A percentile compares a stretch with the other conserved stretches of the same genome.
Evolutionary conservation across 129 eudicot species (phyloP).

Genomic region (Flaveria bidentis): DNA sequence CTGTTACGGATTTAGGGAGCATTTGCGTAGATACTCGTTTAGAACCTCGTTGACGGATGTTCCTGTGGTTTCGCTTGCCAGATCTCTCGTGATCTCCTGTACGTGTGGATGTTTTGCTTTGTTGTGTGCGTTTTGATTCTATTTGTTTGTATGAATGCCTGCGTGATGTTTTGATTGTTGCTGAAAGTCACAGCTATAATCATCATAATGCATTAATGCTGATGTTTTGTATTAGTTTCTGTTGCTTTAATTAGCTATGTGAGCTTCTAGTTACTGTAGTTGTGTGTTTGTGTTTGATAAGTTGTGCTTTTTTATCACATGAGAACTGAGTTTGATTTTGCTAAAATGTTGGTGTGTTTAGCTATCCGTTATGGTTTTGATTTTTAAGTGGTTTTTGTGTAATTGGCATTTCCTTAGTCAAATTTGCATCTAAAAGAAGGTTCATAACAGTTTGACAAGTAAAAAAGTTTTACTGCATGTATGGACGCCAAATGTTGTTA

Average conservation of each 20-base stretch:
- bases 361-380: background rate
- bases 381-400: background rate
- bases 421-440: conserved; percentile 15
- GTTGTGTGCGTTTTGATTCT: background rate
- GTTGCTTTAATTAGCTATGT: conserved; percentile 12
- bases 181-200: background rate
- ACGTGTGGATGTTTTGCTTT: conserved; percentile 32
- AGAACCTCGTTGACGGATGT: conserved; percentile 77
- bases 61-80: conserved; percentile 77
- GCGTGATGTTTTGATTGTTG: background rate
- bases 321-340: background rate
- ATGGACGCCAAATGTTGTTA: conserved; percentile 18
- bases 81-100: conserved; percentile 92
- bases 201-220: background rate
- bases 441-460: conserved; percentile 7
- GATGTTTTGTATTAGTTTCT: conserved; percentile 7
- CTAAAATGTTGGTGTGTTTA: background rate
- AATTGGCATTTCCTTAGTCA: background rate
- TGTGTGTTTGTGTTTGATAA: background rate
- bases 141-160: too few species aligned
- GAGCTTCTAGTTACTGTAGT: conserved; percentile 24
- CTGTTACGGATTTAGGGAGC: conserved; percentile 64
- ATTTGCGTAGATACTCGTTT: conserved; percentile 71
- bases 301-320: background rate
- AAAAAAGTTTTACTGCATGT: conserved; percentile 15